Evolutionary conservation across 352 stramenopile species (phyloP), one percentile per base, ranked within the genome.

Genomic region (Phytophthora pluvialis): DNA sequence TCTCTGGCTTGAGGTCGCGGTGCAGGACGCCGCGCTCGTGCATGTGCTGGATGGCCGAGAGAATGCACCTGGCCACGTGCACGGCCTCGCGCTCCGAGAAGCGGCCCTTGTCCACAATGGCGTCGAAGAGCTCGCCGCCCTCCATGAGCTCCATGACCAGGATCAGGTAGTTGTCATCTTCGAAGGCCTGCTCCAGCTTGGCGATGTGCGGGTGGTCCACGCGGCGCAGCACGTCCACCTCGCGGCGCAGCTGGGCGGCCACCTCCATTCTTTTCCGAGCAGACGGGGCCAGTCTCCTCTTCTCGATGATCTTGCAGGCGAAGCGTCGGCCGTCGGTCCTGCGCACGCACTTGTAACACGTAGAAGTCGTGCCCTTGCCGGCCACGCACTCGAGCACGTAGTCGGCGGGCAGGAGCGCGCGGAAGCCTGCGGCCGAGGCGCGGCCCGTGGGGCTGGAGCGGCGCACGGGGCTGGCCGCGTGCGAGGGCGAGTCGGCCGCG

Each of bases 231-330:
- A 95, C 73, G 21, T 91, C 77, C 12, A 92, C 80, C 62, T 92
- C 81, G 1, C 82, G 72, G 2, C 84, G 77, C 36, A 95, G 51
- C 29, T 92, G 82, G 28, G 73, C 61, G 9, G 71, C 74, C 53
- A 93, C 83, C 33, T 86, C 78, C 15, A 81, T 64, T 33, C 81
- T 72, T 47, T 86, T 80, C 25, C 70, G 60, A 8, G 70, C 56
- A 38, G 84, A 83, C 8, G 78, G 63, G 8, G 80, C 75, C 10
- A 93, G 64, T 0, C 68, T 69, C 3, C 76, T 73, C 69, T 93
- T 93, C 70, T 93, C 82, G 53, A 93, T 90, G 49, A 93, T 83
- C 51, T 93, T 93, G 60, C 84, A 93, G 13, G 84, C 84, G 58
- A 91, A 91, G 44, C 70, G 59, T 7, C 57, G 61, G 26, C 70